phyloP scores from a whole-genome alignment of 2,329 filamentous ascomycete genomes.

The Mycogone perniciosa region DNA sequence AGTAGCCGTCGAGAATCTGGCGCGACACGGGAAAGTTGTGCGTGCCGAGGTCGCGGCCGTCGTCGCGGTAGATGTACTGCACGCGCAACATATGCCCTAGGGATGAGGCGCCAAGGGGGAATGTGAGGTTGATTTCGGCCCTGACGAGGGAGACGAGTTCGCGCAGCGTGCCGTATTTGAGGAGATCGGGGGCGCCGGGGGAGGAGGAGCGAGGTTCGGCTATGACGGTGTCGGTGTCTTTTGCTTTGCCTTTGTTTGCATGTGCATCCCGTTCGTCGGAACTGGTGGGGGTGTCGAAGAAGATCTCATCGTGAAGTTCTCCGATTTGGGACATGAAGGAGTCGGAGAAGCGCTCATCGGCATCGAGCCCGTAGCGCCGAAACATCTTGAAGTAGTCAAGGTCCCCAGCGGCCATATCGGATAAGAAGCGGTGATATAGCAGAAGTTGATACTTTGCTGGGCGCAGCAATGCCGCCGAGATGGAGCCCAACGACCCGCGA shows the following conservation, averaged over 20 bases:
- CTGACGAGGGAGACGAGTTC: constrained; percentile 41
- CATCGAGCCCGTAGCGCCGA: constrained; percentile 62
- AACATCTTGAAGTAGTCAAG: constrained; percentile 66
- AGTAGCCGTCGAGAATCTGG: constrained; percentile 55
- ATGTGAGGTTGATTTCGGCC: constrained; percentile 44
- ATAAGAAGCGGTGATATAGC: constrained; percentile 81
- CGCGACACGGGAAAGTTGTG: constrained; percentile 62
- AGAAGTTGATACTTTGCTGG: constrained; percentile 83
- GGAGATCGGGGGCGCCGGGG: constrained; percentile 25
- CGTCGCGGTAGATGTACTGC: constrained; percentile 46
- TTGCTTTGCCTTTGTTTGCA: constrained; percentile 9
- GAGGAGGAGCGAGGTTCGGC: constrained; percentile 11
- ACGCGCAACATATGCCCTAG: constrained; percentile 47
- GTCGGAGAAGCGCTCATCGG: constrained; percentile 65
- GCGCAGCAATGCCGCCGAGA: constrained; percentile 59
- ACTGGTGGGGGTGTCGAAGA: constrained; percentile 44
- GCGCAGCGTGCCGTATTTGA: constrained; percentile 44
- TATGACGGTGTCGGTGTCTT: not conserved
- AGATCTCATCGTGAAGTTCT: constrained; percentile 59
- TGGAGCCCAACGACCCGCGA: constrained; percentile 58
- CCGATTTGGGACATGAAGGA: constrained; percentile 71
- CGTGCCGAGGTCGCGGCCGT: constrained; percentile 48
- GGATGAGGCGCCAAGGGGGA: constrained; percentile 42
- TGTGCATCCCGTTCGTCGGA: constrained; percentile 6
- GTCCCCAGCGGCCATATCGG: constrained; percentile 62